Evolutionary conservation across 805 yeast genomes (phyloP).

Genomic region (Lipomyces sp.): DNA sequence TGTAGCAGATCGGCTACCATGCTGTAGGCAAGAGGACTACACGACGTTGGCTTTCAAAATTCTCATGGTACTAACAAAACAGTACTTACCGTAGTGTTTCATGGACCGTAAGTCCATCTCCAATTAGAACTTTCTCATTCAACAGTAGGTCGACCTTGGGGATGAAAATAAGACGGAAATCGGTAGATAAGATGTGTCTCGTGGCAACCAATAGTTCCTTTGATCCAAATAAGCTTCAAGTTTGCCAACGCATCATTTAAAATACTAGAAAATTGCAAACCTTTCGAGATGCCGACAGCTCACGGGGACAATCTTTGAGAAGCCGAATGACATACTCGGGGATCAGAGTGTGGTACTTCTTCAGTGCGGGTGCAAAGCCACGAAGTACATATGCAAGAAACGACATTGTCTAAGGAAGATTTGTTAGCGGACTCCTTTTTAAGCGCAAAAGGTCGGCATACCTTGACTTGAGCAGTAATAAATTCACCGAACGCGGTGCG

Average conservation of each 20-base stretch:
- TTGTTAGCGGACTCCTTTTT: background rate
- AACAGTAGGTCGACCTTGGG: constrained; percentile 82
- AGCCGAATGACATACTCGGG: constrained; percentile 85
- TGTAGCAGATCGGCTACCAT: constrained; percentile 95
- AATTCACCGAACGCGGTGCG: constrained; percentile 83
- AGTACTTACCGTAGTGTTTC: constrained; percentile 62
- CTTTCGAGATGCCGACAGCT: constrained; percentile 83
- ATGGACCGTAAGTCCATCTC: constrained; percentile 86
- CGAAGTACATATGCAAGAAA: constrained; percentile 90
- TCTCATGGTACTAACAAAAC: background rate
- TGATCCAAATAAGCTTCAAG: background rate
- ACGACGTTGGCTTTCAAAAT: background rate
- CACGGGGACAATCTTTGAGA: constrained; percentile 93
- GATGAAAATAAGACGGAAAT: constrained; percentile 73
- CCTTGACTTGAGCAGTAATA: constrained; percentile 83
- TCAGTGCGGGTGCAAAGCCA: constrained; percentile 67
- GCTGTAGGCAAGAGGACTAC: constrained; percentile 78
- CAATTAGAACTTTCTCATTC: constrained; percentile 82
- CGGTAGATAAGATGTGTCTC: constrained; percentile 89
- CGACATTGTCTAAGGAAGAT: constrained; percentile 60
- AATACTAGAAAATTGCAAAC: constrained; percentile 1
- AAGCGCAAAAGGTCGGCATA: background rate
- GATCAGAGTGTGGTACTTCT: constrained; percentile 56
- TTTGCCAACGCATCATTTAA: background rate
- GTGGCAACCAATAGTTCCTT: constrained; percentile 85